A percentile compares a stretch with the other conserved stretches of the same genome.
Evolutionary conservation across 2,329 filamentous ascomycete genomes (phyloP).

Genomic region (Mycosphaerella sp.): DNA sequence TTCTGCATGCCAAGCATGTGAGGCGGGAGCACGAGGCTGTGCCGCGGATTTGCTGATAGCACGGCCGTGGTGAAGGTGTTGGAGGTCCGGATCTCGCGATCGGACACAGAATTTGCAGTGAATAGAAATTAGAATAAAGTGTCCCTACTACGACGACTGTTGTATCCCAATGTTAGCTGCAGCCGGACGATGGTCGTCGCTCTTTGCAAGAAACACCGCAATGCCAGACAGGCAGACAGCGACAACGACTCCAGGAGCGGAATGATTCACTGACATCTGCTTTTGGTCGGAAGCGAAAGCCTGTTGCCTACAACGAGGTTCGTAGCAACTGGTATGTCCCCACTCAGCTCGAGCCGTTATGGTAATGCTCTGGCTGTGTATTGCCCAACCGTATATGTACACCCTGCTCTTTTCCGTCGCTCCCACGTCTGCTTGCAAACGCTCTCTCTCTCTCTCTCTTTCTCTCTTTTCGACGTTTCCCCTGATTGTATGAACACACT

Average conservation of each 20-base stretch:
- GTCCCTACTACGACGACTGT: conserved; percentile 8
- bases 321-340: conserved; percentile 10
- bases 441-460: neutral
- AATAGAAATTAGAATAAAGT: conserved; percentile 15
- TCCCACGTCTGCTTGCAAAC: neutral
- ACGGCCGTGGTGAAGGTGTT: conserved; percentile 66
- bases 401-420: conserved; percentile 17
- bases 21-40: conserved; percentile 76
- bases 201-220: neutral
- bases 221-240: neutral
- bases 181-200: neutral
- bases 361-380: conserved; percentile 1
- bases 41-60: conserved; percentile 68
- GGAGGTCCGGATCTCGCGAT: conserved; percentile 22
- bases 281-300: conserved; percentile 1
- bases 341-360: conserved; percentile 11
- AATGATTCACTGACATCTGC: conserved; percentile 13
- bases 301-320: conserved; percentile 9
- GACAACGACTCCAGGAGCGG: neutral
- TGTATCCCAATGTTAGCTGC: conserved; percentile 8
- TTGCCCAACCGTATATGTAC: conserved; percentile 20
- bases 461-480: neutral
- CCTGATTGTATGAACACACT: neutral
- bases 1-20: conserved; percentile 90
- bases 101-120: conserved; percentile 13